Evolutionary conservation across 768 basidiomycete species (phyloP), one percentile per base, ranked within the genome.

Genomic region (Trametes cinnabarina): DNA sequence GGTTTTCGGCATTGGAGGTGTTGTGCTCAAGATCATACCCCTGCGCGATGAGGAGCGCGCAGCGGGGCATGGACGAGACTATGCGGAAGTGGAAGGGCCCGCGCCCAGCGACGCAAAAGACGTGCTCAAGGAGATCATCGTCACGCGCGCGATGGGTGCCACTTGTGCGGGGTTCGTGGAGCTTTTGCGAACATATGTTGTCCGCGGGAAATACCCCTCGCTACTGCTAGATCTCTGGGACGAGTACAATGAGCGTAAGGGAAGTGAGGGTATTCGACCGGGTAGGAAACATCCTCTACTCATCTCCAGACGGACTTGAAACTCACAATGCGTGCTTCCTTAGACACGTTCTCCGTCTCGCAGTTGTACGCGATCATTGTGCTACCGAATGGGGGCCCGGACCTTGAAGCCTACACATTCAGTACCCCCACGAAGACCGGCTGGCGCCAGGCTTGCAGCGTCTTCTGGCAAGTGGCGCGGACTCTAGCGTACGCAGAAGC

Each of bases 321-420:
- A 46, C 43, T 57, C 57, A 53, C 43, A 12, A 23, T 39, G n/a
- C 32, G 47, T 20, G 17, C 47, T 9, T 23, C n/a, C 8, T 14
- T 60, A 95, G 94, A 92, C 70, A 80, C 79, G 2, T 90, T 98
- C 69, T 74, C 79, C 8, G 76, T 86, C 15, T 80, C 83, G 0
- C 97, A 98, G 70, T 75, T 83, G 19, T 99, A 98, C 71, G 89
- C 87, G 3, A 86, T 99, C 64, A 88, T 99, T 56, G 86, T 97
- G 17, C 79, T 98, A 47, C 87, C 90, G 0, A 90, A 98, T 67
- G 93, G 89, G 20, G 97, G 97, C 0, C 82, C 84, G 2, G 97
- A 98, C 71, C 78, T 99, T 30, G 97, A 99, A 70, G 80, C 87
- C 5, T 95, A 88, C 72, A 77, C 76, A 15, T 94, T 98, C 70